These are phyloP conservation scores for Stachybotrys chlorohalonatus DNA, from an alignment of 2,329 filamentous ascomycete genomes.

Conservation along the genomic window DNA sequence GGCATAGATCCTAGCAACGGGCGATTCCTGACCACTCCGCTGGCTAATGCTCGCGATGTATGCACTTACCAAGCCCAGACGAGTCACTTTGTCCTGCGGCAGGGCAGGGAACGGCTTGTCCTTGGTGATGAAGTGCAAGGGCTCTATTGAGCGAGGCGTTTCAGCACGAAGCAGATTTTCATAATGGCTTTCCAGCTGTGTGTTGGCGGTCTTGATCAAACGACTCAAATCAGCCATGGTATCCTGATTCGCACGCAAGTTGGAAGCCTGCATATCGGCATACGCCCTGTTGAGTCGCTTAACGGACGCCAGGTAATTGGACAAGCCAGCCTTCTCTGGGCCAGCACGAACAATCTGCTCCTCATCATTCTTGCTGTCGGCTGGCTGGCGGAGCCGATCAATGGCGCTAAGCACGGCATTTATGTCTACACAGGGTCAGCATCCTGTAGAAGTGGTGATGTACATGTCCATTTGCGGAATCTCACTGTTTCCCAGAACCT, in stretches of 20 bases:
- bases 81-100: conserved; percentile 64
- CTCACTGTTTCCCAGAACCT: conserved; percentile 74
- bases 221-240: conserved; percentile 72
- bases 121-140: conserved; percentile 88
- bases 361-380: conserved; percentile 84
- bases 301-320: conserved; percentile 79
- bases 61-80: conserved; percentile 68
- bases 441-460: background rate
- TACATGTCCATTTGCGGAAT: conserved; percentile 1
- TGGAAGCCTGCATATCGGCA: conserved; percentile 76
- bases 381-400: conserved; percentile 78
- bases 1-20: conserved; percentile 74
- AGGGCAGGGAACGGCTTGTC: conserved; percentile 75
- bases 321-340: conserved; percentile 73
- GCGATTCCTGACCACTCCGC: conserved; percentile 49
- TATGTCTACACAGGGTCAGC: conserved; percentile 50
- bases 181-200: conserved; percentile 78
- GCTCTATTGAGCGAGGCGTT: conserved; percentile 73
- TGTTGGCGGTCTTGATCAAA: conserved; percentile 69
- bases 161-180: conserved; percentile 66
- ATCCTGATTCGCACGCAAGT: conserved; percentile 83
- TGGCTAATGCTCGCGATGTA: conserved; percentile 58
- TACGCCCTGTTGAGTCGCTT: conserved; percentile 84
- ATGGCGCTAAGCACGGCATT: conserved; percentile 81
- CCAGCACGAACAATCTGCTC: conserved; percentile 84